Conservation (phyloP, 2,329 filamentous ascomycete genomes). For the Ophiocordyceps camponoti-rufipedis region DNA sequence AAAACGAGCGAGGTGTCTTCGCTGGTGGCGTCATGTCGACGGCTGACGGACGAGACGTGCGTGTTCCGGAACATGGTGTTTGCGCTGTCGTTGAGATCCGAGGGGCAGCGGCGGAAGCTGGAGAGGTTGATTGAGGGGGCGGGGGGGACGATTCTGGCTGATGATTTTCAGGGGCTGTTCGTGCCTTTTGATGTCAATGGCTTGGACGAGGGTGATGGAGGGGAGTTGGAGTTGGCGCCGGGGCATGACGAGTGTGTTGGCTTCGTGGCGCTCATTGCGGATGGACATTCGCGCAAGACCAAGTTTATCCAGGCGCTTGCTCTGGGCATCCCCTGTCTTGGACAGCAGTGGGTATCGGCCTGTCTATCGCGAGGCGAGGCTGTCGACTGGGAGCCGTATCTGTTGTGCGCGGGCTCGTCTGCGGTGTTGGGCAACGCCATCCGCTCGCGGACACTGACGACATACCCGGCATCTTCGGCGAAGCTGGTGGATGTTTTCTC, state of each 20-base stretch:
- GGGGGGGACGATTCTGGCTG: constrained; percentile 53
- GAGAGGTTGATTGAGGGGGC: constrained; percentile 46
- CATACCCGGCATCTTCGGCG: constrained; percentile 40
- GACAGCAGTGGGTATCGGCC: constrained; percentile 60
- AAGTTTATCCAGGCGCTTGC: constrained; percentile 95
- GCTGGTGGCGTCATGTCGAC: constrained; percentile 5
- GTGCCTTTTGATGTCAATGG: constrained; percentile 1
- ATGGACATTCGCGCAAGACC: constrained; percentile 66
- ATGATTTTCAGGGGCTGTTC: constrained; percentile 76
- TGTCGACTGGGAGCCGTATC: constrained; percentile 61
- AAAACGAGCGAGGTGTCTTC: too few relatives aligned
- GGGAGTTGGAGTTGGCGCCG: not conserved
- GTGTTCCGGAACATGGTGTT: constrained; percentile 75
- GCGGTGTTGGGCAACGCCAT: constrained; percentile 58
- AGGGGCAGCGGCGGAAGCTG: constrained; percentile 25
- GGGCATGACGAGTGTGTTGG: constrained; percentile 17
- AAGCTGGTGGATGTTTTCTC: constrained; percentile 38
- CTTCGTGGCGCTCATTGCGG: constrained; percentile 74
- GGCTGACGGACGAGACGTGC: constrained; percentile 8
- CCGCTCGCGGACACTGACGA: constrained; percentile 49
- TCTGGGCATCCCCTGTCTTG: constrained; percentile 71
- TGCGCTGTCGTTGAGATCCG: constrained; percentile 52
- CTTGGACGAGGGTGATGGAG: not conserved
- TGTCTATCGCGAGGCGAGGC: constrained; percentile 44
- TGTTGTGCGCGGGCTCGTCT: constrained; percentile 73